These are phyloP conservation scores for Kluyveromyces marxianus DNA, from an alignment of 1,139 yeast species.

Conservation along the genomic window DNA sequence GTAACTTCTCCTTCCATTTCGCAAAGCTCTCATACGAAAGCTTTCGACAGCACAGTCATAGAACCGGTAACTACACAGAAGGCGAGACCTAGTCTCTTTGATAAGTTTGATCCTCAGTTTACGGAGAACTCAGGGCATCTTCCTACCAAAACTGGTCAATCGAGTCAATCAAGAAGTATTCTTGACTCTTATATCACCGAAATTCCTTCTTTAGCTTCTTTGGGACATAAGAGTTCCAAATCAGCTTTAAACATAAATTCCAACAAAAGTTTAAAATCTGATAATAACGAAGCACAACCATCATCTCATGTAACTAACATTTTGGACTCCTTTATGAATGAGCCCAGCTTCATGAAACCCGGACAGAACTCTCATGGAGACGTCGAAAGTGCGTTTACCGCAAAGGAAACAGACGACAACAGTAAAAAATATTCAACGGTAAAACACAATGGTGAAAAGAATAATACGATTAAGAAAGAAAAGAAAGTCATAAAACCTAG, in stretches of 20 bases:
- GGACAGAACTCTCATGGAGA: too few species aligned
- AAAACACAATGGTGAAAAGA: too few species aligned
- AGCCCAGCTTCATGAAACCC: too few species aligned
- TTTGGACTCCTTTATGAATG: too few species aligned
- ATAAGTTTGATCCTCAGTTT: constrained; percentile 17
- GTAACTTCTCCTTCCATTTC: constrained; percentile 5
- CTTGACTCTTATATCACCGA: not conserved
- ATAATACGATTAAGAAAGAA: too few species aligned
- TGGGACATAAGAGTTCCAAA: not conserved
- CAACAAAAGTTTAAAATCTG: not conserved
- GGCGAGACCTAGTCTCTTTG: constrained; percentile 25
- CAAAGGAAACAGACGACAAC: not conserved
- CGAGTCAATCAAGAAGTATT: not conserved
- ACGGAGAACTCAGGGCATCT: not conserved
- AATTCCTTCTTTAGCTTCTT: not conserved
- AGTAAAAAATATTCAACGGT: too few species aligned
- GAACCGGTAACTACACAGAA: constrained; percentile 18
- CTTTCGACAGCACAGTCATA: not conserved
- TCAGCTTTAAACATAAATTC: not conserved
- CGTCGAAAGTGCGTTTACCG: too few species aligned
- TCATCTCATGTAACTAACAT: too few species aligned
- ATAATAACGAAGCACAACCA: not conserved
- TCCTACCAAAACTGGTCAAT: not conserved
- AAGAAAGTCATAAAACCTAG: constrained; percentile 10
- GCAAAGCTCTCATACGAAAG: constrained; percentile 4